A percentile compares a stretch with the other conserved stretches of the same genome.
Evolutionary conservation across 805 yeast genomes (phyloP).

Genomic region (Saccharomyces mikatae): DNA sequence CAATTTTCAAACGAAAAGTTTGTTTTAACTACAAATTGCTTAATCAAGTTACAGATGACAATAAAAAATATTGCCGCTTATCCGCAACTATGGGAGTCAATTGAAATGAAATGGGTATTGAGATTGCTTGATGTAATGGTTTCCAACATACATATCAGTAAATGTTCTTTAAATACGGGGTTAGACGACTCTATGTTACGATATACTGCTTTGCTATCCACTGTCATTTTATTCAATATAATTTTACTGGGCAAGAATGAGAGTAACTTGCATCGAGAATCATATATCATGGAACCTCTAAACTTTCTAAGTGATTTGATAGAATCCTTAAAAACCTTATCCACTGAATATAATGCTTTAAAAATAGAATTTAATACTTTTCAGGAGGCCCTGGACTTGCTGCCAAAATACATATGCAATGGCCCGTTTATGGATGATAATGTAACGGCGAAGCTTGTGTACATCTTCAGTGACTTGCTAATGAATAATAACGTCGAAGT

Average conservation of each 20-base stretch:
- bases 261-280: slow-evolving; percentile 40
- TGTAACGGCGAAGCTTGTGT: slow-evolving; percentile 51
- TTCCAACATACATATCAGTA: slow-evolving; percentile 12
- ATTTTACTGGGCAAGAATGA: slow-evolving; percentile 37
- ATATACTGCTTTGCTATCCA: slow-evolving; percentile 28
- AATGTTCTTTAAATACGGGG: slow-evolving; percentile 1
- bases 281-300: slow-evolving; percentile 35
- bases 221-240: slow-evolving; percentile 34
- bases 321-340: slow-evolving; percentile 26
- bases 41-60: slow-evolving; percentile 11
- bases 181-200: slow-evolving; percentile 9
- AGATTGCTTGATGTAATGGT: slow-evolving; percentile 15
- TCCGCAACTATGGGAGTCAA: slow-evolving; percentile 6
- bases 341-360: slow-evolving; percentile 8
- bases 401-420: slow-evolving; percentile 20
- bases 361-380: slow-evolving; percentile 10
- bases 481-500: slow-evolving; percentile 12
- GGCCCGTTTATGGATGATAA: slow-evolving; percentile 39
- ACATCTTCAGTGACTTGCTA: slow-evolving; percentile 30
- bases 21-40: slow-evolving; percentile 9
- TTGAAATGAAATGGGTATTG: slow-evolving; percentile 7
- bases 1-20: slow-evolving; percentile 5
- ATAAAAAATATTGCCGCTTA: slow-evolving; percentile 14
- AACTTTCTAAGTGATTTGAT: slow-evolving; percentile 32
- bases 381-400: slow-evolving; percentile 12